A percentile compares a stretch with the other conserved stretches of the same genome.
Conservation (phyloP, 148 eudicot genomes). For the Nyssa sinensis region DNA sequence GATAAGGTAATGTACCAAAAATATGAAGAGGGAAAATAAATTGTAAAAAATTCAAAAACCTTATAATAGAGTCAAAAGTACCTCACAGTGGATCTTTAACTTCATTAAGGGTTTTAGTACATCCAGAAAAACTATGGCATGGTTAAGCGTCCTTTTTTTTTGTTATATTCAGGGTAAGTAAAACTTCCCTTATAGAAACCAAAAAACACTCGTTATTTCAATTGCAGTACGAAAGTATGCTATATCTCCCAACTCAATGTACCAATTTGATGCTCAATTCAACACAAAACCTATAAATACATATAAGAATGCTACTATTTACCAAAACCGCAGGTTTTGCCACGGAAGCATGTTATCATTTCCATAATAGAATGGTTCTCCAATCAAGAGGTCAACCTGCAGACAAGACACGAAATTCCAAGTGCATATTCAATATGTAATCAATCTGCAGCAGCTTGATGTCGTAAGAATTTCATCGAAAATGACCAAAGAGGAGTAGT, state of each 20-base stretch:
- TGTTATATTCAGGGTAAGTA: neutral
- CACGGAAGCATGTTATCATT: slow-evolving; percentile 75
- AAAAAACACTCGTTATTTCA: too few species aligned
- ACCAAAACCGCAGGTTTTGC: slow-evolving; percentile 92
- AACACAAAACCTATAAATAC: neutral
- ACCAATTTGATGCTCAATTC: slow-evolving; percentile 3
- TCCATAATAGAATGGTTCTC: slow-evolving; percentile 88
- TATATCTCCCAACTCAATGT: neutral
- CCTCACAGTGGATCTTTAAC: neutral
- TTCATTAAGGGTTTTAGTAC: neutral
- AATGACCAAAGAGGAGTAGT: neutral
- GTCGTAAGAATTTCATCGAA: neutral
- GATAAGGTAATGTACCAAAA: neutral
- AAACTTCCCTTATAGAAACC: too few species aligned
- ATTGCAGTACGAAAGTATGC: neutral
- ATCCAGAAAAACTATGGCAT: too few species aligned
- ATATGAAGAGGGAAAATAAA: neutral
- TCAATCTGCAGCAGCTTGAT: neutral
- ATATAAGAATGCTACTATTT: slow-evolving; percentile 9
- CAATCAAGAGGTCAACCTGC: slow-evolving; percentile 78
- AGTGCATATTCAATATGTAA: neutral
- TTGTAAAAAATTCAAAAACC: neutral
- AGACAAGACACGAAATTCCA: slow-evolving; percentile 11
- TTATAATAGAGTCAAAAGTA: neutral
- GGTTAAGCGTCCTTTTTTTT: too few species aligned